Evolutionary conservation across 2,329 filamentous ascomycete genomes (phyloP).

Genomic region (Parascedosporium putredinis): DNA sequence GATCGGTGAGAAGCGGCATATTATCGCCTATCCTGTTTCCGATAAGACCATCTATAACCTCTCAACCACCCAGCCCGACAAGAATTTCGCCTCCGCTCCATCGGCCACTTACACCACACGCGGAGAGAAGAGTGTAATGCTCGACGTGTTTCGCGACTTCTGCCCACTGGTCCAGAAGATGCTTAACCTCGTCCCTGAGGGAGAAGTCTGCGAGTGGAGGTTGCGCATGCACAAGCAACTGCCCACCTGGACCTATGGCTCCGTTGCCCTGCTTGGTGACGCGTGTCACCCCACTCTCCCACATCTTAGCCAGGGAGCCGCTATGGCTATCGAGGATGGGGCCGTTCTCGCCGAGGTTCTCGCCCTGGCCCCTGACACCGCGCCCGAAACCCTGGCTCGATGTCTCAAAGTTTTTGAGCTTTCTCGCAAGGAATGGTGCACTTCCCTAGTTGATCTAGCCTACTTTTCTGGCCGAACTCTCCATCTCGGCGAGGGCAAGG

Average conservation of each 20-base stretch:
- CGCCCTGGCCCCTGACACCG: conserved; percentile 24
- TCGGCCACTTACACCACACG: conserved; percentile 52
- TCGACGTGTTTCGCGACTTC: conserved; percentile 51
- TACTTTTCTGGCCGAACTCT: conserved; percentile 41
- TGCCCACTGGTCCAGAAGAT: conserved; percentile 48
- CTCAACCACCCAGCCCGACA: conserved; percentile 51
- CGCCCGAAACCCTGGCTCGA: conserved; percentile 31
- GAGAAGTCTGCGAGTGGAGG: conserved; percentile 55
- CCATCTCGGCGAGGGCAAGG: conserved; percentile 47
- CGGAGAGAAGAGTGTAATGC: conserved; percentile 50
- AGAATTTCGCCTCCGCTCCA: conserved; percentile 46
- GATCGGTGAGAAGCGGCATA: conserved; percentile 66
- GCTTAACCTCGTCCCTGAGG: conserved; percentile 49
- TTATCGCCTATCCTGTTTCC: conserved; percentile 67
- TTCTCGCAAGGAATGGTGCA: conserved; percentile 44
- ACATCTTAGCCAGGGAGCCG: conserved; percentile 56
- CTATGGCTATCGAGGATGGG: conserved; percentile 59
- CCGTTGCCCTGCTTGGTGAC: conserved; percentile 50
- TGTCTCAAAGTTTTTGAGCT: conserved; percentile 44
- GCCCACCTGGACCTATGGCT: conserved; percentile 46
- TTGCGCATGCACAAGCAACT: conserved; percentile 48
- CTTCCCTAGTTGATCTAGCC: conserved; percentile 42
- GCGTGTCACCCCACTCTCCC: conserved; percentile 59
- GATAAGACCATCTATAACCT: conserved; percentile 57
- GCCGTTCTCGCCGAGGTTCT: conserved; percentile 47